A percentile compares a stretch with the other conserved stretches of the same genome.
Evolutionary conservation across 148 eudicot species (phyloP).

Genomic region (Vaccinium darrowii): DNA sequence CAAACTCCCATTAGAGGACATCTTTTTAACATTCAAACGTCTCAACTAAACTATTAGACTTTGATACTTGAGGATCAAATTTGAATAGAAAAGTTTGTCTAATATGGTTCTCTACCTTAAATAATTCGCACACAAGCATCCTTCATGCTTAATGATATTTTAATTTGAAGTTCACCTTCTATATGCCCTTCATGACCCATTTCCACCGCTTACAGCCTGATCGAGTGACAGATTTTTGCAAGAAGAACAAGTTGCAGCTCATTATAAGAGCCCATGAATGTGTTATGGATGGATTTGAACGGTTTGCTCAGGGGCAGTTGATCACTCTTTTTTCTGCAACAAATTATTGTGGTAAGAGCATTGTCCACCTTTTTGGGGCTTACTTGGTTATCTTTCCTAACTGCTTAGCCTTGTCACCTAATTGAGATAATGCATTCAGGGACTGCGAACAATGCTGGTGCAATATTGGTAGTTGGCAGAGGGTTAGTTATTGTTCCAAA

Average conservation of each 20-base stretch:
- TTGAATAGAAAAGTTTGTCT: neutral
- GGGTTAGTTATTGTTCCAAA: constrained; percentile 96
- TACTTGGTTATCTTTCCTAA: neutral
- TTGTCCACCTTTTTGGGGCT: neutral
- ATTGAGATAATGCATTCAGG: constrained; percentile 44
- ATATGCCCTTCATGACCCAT: neutral
- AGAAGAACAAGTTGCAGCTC: constrained; percentile 83
- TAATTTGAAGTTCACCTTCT: neutral
- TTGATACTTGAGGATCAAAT: neutral
- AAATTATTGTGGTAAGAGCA: constrained; percentile 80
- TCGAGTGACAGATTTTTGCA: constrained; percentile 87
- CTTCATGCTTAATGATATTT: neutral
- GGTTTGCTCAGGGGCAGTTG: constrained; percentile 97
- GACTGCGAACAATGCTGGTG: constrained; percentile 98
- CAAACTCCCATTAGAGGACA: neutral
- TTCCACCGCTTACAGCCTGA: constrained; percentile 71
- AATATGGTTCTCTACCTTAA: neutral
- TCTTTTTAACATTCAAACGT: neutral
- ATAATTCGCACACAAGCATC: neutral
- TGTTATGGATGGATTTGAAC: constrained; percentile 96
- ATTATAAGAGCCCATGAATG: constrained; percentile 98
- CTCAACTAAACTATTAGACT: neutral
- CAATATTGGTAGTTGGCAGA: constrained; percentile 92
- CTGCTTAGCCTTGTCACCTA: constrained; percentile 12
- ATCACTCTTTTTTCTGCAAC: constrained; percentile 98